Evolutionary conservation across 495 filamentous ascomycete species (phyloP).

Genomic region (Terfezia claveryi): DNA sequence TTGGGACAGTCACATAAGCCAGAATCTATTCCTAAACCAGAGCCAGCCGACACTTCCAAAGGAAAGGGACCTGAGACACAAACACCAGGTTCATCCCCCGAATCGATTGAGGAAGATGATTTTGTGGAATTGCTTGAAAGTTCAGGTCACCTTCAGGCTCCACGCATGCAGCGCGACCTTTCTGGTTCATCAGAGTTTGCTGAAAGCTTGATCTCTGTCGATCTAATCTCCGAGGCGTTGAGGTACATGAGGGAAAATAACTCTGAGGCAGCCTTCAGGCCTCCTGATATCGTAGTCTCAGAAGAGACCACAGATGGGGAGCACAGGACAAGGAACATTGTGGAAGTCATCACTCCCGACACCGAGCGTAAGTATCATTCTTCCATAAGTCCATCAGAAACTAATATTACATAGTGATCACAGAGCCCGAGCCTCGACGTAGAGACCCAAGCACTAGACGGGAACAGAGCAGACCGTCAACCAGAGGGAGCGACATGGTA

Average conservation of each 20-base stretch:
- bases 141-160: background rate
- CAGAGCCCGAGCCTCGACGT: background rate
- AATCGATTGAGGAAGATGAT: background rate
- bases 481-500: constrained; percentile 16
- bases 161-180: background rate
- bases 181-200: background rate
- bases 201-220: background rate
- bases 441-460: background rate
- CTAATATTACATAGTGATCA: too few species aligned
- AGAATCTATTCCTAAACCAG: background rate
- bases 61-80: background rate
- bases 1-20: background rate
- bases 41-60: background rate
- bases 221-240: background rate
- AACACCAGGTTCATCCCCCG: background rate
- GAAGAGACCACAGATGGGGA: background rate
- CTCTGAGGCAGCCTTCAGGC: background rate
- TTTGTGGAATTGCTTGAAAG: background rate
- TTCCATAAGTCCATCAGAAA: too few species aligned
- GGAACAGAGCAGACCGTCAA: constrained; percentile 6
- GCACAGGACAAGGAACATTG: background rate
- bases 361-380: background rate
- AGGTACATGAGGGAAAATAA: background rate
- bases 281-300: background rate
- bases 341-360: background rate